Conservation (phyloP, 352 stramenopile species). For the Achlya hypogyna region DNA sequence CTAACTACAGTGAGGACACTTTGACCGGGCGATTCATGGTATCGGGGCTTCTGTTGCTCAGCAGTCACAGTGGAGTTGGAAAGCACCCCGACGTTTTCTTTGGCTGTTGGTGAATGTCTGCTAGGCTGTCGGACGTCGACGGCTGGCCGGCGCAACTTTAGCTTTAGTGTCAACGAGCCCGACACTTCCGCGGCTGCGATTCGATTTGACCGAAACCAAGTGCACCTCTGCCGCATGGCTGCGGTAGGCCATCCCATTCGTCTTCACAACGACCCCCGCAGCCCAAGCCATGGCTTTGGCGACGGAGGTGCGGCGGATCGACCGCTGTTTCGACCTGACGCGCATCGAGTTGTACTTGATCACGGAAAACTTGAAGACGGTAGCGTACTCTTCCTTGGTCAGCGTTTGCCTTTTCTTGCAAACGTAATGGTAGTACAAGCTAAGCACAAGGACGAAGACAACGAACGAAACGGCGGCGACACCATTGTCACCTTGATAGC, state of each 20-base stretch:
- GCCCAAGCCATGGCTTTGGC: not conserved
- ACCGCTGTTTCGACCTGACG: not conserved
- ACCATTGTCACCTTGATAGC: slow-evolving; percentile 92
- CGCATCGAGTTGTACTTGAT: not conserved
- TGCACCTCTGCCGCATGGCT: not conserved
- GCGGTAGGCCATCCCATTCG: not conserved
- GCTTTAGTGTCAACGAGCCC: no score
- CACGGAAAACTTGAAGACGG: not conserved
- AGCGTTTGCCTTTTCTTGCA: not conserved
- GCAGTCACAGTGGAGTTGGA: no score
- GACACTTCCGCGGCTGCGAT: not conserved
- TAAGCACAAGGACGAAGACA: not conserved
- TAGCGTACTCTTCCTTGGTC: not conserved
- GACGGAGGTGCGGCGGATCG: not conserved
- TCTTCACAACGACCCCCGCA: not conserved
- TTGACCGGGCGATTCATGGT: no score
- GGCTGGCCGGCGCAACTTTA: no score
- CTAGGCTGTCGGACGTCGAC: no score
- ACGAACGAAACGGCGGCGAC: not conserved
- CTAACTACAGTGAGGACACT: no score
- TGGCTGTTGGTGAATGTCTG: no score
- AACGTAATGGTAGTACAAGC: not conserved
- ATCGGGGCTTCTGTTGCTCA: no score
- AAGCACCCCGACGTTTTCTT: no score
- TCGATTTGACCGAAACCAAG: not conserved